Evolutionary conservation across 1,284 basidiomycete genomes (phyloP).

Genomic region (Ustilago bromivora): DNA sequence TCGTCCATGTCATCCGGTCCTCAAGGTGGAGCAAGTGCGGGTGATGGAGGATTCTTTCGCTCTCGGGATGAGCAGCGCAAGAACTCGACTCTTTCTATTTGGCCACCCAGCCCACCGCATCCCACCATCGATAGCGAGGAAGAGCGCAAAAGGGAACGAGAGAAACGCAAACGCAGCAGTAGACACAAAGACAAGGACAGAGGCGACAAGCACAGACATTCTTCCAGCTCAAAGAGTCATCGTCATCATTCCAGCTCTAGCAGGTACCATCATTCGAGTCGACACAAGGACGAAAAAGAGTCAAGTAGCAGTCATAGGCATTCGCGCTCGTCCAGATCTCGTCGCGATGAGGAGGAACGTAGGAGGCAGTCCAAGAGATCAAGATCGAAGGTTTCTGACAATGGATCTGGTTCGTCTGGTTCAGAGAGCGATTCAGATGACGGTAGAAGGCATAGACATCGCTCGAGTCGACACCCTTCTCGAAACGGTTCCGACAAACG

Average conservation of each 20-base stretch:
- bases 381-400: conserved; percentile 18
- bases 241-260: conserved; percentile 29
- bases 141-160: conserved; percentile 53
- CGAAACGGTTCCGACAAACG: conserved; percentile 18
- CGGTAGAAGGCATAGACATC: conserved; percentile 15
- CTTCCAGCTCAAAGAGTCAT: conserved; percentile 24
- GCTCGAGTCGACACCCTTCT: conserved; percentile 17
- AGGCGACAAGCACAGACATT: conserved; percentile 31
- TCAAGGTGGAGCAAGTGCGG: conserved; percentile 2
- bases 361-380: conserved; percentile 24
- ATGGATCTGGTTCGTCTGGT: conserved; percentile 10
- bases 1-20: conserved; percentile 19
- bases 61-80: conserved; percentile 58
- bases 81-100: conserved; percentile 53
- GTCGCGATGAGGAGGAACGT: conserved; percentile 17
- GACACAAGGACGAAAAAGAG: conserved; percentile 27
- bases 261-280: conserved; percentile 24
- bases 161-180: conserved; percentile 36
- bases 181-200: conserved; percentile 30
- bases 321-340: conserved; percentile 29
- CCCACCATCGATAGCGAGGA: conserved; percentile 49
- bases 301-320: conserved; percentile 9
- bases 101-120: conserved; percentile 55
- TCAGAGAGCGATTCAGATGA: background rate
- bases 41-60: conserved; percentile 42